A percentile compares a stretch with the other conserved stretches of the same genome.
Conservation (phyloP, 176 grass and related monocot genomes). For the Avena atlantica region DNA sequence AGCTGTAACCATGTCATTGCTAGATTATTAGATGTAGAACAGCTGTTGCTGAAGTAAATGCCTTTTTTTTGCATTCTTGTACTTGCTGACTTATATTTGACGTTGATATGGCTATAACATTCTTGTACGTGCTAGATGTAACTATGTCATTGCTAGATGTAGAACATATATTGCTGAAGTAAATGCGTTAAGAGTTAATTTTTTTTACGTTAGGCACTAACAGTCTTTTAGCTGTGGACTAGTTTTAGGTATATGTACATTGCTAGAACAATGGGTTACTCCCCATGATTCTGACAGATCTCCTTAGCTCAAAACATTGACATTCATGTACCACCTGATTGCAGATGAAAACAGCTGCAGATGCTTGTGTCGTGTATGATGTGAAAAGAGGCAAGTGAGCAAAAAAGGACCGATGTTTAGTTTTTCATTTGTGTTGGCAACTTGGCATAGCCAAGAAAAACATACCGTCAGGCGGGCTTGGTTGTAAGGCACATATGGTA, state of each 20-base stretch:
- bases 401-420: not conserved
- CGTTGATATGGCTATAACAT: not conserved
- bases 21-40: not conserved
- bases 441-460: constrained; percentile 26
- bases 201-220: not conserved
- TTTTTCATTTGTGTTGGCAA: constrained; percentile 25
- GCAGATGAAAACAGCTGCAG: constrained; percentile 82
- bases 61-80: not conserved
- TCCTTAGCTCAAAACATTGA: not conserved
- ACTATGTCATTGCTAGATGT: not conserved
- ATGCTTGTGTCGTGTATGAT: constrained; percentile 71
- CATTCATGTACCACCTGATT: not conserved
- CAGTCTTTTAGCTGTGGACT: constrained; percentile 1
- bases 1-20: not conserved
- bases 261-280: not conserved
- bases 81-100: no score
- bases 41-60: not conserved
- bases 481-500: constrained; percentile 28
- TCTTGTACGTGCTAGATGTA: not conserved
- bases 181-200: not conserved
- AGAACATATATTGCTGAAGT: not conserved
- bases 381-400: constrained; percentile 64
- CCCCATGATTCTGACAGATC: not conserved
- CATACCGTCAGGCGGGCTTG: constrained; percentile 16
- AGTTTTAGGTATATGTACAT: constrained; percentile 3